Evolutionary conservation across 805 yeast species (phyloP).

Genomic region (Yueomyces sp.): DNA sequence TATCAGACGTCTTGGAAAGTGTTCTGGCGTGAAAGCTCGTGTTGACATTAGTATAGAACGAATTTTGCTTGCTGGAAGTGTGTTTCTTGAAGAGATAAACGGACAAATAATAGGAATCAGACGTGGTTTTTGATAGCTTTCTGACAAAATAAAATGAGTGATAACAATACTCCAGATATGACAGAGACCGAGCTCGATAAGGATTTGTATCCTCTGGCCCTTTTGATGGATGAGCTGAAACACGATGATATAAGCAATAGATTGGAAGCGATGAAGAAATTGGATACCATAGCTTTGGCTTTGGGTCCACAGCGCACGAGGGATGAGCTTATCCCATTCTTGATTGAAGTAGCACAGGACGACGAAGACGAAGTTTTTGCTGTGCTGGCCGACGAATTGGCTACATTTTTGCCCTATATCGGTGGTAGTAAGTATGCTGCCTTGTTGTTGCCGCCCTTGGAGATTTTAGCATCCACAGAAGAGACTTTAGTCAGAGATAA

Average conservation of each 20-base stretch:
- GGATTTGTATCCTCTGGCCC: constrained; percentile 80
- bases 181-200: constrained; percentile 12
- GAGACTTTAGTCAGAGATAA: constrained; percentile 94
- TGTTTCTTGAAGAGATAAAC: no score
- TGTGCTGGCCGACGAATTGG: constrained; percentile 81
- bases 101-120: no score
- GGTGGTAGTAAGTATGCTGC: constrained; percentile 69
- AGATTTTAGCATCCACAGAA: constrained; percentile 79
- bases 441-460: constrained; percentile 50
- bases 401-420: constrained; percentile 72
- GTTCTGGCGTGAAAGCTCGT: no score
- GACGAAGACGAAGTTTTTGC: constrained; percentile 98
- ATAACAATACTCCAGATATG: constrained; percentile 1
- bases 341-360: constrained; percentile 76
- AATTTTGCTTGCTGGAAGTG: no score
- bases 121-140: no score
- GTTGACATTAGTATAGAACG: no score
- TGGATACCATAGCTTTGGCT: constrained; percentile 90
- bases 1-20: no score
- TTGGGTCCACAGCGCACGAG: constrained; percentile 89
- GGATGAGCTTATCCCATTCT: constrained; percentile 77
- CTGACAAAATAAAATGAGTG: no score
- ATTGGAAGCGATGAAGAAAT: constrained; percentile 85
- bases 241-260: constrained; percentile 93
- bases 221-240: constrained; percentile 90